Base-by-base conservation (phyloP, 345 rosid genomes). In the Ricinus communis region DNA sequence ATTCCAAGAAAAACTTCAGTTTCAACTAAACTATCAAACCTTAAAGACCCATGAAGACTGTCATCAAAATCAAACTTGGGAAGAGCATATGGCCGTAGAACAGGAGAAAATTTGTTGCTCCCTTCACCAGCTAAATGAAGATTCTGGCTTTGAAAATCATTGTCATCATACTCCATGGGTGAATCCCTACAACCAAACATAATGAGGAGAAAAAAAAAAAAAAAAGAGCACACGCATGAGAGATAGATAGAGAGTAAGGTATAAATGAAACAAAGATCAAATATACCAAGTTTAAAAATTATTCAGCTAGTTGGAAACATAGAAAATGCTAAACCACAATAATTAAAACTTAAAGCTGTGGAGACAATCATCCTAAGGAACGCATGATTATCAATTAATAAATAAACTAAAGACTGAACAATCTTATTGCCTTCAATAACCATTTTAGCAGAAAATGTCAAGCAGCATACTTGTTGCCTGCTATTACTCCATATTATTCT, bases 161-260 rank as follows among this genome's bases (percentile, higher is more conserved):
- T 91, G 83, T 93, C 99, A 86, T 96, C 96, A 90, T 86, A 91
- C 87, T 93, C 99, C 99, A 96, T 96, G 96, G 86, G 95, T 84
- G 73, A 81, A 75, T 82, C 72, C 93, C 99, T 95, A 79, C 66
- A 75, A 74, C 8, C 50, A n/a, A 25, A 38, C 38, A 66, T 49
- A 52, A 65, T 57, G 51, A 59, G 33, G n/a, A n/a, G n/a, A n/a
- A n/a, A n/a, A n/a, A n/a, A n/a, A n/a, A n/a, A n/a, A n/a, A n/a
- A n/a, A n/a, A n/a, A n/a, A n/a, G n/a, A n/a, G n/a, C n/a, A n/a
- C n/a, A n/a, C n/a, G n/a, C n/a, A n/a, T n/a, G n/a, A n/a, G n/a
- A n/a, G n/a, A n/a, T n/a, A n/a, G n/a, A n/a, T n/a, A n/a, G n/a
- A n/a, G 19, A 19, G 22, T 40, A 62, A 38, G 41, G 41, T 51